Percentiles rank a stretch among this genome's conserved stretches.
phyloP scores from a whole-genome alignment of 129 eudicot genomes.

The Flaveria trinervia region DNA sequence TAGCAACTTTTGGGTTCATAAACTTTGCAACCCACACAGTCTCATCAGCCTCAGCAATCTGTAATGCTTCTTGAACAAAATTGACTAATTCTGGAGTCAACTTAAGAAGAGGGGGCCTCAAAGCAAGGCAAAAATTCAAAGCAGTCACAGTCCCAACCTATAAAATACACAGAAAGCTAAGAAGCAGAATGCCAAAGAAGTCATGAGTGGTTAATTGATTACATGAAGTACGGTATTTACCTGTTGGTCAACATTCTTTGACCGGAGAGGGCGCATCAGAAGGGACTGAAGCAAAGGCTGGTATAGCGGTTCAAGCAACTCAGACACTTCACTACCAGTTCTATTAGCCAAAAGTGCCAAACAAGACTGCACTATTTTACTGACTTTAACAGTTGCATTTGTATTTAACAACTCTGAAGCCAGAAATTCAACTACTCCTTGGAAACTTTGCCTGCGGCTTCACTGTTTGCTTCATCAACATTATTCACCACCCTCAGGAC shows the following conservation, averaged over 20 bases:
- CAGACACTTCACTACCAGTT: slow-evolving; percentile 99
- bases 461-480: slow-evolving; percentile 97
- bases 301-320: slow-evolving; percentile 90
- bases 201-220: slow-evolving; percentile 3
- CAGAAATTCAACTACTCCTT: slow-evolving; percentile 91
- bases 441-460: slow-evolving; percentile 89
- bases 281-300: slow-evolving; percentile 94
- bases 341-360: slow-evolving; percentile 97
- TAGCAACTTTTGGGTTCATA: slow-evolving; percentile 88
- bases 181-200: neutral
- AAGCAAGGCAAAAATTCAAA: slow-evolving; percentile 90
- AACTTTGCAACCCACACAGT: slow-evolving; percentile 86
- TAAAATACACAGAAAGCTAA: slow-evolving; percentile 26
- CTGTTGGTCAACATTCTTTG: slow-evolving; percentile 98
- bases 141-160: slow-evolving; percentile 99
- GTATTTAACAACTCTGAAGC: slow-evolving; percentile 88
- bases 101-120: slow-evolving; percentile 98
- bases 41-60: slow-evolving; percentile 98
- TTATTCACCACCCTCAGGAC: slow-evolving; percentile 96
- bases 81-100: slow-evolving; percentile 85
- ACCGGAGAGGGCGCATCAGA: slow-evolving; percentile 76
- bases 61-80: slow-evolving; percentile 94
- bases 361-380: slow-evolving; percentile 95
- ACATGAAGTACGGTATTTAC: slow-evolving; percentile 35
- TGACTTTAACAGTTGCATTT: slow-evolving; percentile 78